Conservation (phyloP, 345 rosid species). For the Triadica sebifera region DNA sequence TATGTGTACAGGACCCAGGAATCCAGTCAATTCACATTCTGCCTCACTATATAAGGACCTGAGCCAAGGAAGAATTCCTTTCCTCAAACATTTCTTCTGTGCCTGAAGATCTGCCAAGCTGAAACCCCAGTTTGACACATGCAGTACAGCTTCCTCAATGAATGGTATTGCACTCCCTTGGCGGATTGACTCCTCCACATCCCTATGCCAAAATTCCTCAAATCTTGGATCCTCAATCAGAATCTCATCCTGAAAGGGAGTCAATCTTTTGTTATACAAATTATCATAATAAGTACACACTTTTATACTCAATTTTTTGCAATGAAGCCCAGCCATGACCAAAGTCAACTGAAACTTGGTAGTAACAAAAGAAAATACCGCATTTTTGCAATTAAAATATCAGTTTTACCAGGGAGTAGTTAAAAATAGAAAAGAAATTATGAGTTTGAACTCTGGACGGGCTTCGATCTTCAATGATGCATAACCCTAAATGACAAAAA, state of each 20-base stretch:
- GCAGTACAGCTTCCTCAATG: constrained; percentile 68
- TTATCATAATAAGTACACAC: background rate
- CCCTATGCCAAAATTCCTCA: constrained; percentile 81
- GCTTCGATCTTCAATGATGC: background rate
- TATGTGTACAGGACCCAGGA: constrained; percentile 71
- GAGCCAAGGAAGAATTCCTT: constrained; percentile 77
- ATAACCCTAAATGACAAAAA: background rate
- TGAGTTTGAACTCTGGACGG: background rate
- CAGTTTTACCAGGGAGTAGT: background rate
- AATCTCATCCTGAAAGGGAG: constrained; percentile 58
- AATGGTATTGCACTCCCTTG: constrained; percentile 73
- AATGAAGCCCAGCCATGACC: background rate
- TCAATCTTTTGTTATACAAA: constrained; percentile 16
- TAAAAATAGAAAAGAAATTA: background rate
- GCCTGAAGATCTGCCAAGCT: constrained; percentile 64
- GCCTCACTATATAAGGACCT: constrained; percentile 66
- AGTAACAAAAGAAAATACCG: background rate
- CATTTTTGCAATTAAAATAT: background rate
- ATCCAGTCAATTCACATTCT: constrained; percentile 74
- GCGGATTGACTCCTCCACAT: constrained; percentile 88
- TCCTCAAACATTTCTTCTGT: constrained; percentile 59
- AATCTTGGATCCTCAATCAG: constrained; percentile 48
- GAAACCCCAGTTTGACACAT: constrained; percentile 87
- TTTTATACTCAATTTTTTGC: background rate
- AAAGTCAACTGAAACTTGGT: background rate